Evolutionary conservation across 768 basidiomycete species (phyloP), one percentile per base, ranked within the genome.

Genomic region (Pleurotus djamor): DNA sequence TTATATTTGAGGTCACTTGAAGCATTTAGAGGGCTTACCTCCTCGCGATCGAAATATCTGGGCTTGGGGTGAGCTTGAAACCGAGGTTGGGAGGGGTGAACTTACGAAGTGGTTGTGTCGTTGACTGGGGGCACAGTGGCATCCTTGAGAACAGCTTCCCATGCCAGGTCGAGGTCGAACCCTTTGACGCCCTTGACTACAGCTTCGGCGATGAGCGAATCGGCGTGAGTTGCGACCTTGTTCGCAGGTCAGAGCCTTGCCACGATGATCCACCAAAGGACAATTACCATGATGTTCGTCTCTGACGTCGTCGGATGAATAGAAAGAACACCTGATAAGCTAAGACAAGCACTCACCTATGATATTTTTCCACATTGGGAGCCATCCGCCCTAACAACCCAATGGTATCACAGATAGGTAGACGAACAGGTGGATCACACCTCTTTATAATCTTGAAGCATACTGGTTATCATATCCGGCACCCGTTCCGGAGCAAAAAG

Each of bases 341-440:
- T 16, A 16, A 16, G 45, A 17, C 45, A 10, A 16, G 28, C 33
- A 63, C 75, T 61, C 49, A 83, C 85, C 85, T 28, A 89, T 83
- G 12, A 93, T 81, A 61, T 93, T 93, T 73, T 92, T 93, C 92
- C 92, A 94, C 91, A 93, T 92, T 0, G 92, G 92, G 38, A 94
- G 72, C 89, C 91, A 91, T 3, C 92, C 92, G 13, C 89, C 83
- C 85, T 81, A 38, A 8, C 7, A 7, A n/a, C 33, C 13, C 3
- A 47, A 37, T 5, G 13, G 50, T 16, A 12, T 3, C n/a, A 21
- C n/a, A 6, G 32, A 8, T 79, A 63, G 41, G 12, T 14, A 37
- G 16, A 5, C 37, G 48, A 41, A 4, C 2, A 37, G 14, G 55
- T 2, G 5, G 1, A 4, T 60, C 68, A 4, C 58, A 85, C 88